Base-by-base conservation (phyloP, 2,329 filamentous ascomycete species). In the Claviceps capensis region DNA sequence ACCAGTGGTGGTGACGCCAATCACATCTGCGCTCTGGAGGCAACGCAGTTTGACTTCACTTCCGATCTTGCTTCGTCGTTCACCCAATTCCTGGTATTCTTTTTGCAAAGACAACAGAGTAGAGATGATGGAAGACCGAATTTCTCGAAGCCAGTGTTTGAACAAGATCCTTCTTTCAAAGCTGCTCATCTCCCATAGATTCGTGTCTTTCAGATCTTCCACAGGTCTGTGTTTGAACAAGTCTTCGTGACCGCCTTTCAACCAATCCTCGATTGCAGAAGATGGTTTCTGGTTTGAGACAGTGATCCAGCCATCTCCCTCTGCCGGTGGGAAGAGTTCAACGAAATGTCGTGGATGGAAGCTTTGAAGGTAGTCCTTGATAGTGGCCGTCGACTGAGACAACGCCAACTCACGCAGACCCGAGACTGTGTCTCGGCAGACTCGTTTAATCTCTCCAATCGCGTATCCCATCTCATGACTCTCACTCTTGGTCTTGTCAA, bases 1-100 rank as follows among this genome's bases (percentile, higher is more conserved):
- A 0, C 79, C 79, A 0, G 75, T 78, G 0, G 81, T 83, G 0
- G 80, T 84, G 1, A 81, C 65, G 0, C 80, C 80, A 44, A 84
- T 72, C 4, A 84, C 68, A 5, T 72, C 59, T 1, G 72, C 70
- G 14, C 63, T 22, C 2, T 62, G 53, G 1, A 75, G 63, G 19
- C 41, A 44, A 14, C 48, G 41, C 7, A 44, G 42, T 17, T 50
- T 45, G 16, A 50, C 48, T 4, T 50, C 41, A 30, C 19, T 34
- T 26, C 41, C 41, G 17, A 37, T 13, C 30, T 16, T 45, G 19
- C 40, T 34, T 45, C 41, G 48, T 22, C 19, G 8, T 42, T 49
- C 40, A 8, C 9, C n/a, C 11, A 44, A 23, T 37, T 36, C n/a
- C 26, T 4, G 13, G 26, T 49, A 49, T 44, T 44, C 48, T 13